Conservation (phyloP, 441 rosid genomes). For the Corymbia citriodora region DNA sequence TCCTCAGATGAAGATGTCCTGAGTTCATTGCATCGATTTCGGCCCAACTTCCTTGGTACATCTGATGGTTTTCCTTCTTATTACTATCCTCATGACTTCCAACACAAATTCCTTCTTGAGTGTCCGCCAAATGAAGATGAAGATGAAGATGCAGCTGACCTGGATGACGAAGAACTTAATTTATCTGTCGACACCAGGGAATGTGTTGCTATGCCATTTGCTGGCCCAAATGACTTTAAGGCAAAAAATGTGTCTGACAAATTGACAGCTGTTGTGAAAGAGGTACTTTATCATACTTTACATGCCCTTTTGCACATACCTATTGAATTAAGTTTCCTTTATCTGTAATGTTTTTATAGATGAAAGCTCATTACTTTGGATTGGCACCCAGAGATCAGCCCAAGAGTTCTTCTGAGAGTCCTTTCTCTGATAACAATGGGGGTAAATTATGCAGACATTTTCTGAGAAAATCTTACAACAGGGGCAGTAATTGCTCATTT, state of each 20-base stretch:
- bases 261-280: conserved; percentile 43
- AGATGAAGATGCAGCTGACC: conserved; percentile 12
- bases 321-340: conserved; percentile 4
- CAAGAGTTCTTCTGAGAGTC: conserved; percentile 14
- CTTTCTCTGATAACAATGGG: conserved; percentile 17
- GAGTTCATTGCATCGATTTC: conserved; percentile 61
- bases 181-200: conserved; percentile 30
- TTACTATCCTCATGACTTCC: conserved; percentile 47
- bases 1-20: conserved; percentile 77
- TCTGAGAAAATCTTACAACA: conserved; percentile 57
- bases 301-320: background rate
- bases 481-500: conserved; percentile 58
- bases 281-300: conserved; percentile 38
- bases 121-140: conserved; percentile 29
- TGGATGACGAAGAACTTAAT: conserved; percentile 31
- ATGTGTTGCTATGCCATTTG: conserved; percentile 69
- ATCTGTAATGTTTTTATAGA: conserved; percentile 28
- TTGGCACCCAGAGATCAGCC: conserved; percentile 15
- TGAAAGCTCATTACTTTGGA: conserved; percentile 39
- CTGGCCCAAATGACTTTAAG: conserved; percentile 49
- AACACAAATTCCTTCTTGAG: conserved; percentile 52
- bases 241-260: conserved; percentile 38
- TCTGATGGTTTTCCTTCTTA: conserved; percentile 46
- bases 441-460: conserved; percentile 57
- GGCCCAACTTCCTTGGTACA: conserved; percentile 46